These are phyloP conservation scores for Podaxis carcinomalis DNA, from an alignment of 768 basidiomycete genomes.

Conservation along the genomic window DNA sequence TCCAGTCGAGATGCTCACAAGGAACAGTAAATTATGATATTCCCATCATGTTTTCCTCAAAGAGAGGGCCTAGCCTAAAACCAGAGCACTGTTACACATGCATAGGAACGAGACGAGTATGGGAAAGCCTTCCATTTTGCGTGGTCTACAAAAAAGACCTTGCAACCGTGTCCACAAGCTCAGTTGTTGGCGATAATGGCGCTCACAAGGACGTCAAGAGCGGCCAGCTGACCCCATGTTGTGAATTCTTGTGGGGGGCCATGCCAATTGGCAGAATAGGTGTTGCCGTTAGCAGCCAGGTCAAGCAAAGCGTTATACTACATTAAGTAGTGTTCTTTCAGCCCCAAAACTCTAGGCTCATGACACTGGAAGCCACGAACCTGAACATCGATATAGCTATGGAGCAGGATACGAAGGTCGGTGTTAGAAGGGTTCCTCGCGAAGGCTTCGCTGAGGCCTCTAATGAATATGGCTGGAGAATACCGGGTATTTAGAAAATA, in stretches of 20 bases:
- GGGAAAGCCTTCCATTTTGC: not conserved
- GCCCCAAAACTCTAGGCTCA: not conserved
- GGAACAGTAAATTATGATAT: not conserved
- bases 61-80: not conserved
- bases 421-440: slow-evolving; percentile 31
- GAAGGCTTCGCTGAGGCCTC: slow-evolving; percentile 44
- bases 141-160: not conserved
- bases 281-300: slow-evolving; percentile 36
- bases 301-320: slow-evolving; percentile 50
- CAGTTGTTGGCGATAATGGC: slow-evolving; percentile 32
- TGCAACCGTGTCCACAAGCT: not conserved
- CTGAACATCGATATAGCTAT: slow-evolving; percentile 50
- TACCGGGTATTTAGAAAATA: not conserved
- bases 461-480: slow-evolving; percentile 34
- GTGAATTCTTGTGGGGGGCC: slow-evolving; percentile 43
- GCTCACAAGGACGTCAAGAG: slow-evolving; percentile 37
- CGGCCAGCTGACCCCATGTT: slow-evolving; percentile 46
- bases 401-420: slow-evolving; percentile 35
- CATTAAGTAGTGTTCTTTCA: not conserved
- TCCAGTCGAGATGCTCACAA: not conserved
- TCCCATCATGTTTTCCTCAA: not conserved
- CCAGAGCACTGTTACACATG: not conserved
- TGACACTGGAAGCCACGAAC: slow-evolving; percentile 20
- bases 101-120: not conserved
- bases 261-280: slow-evolving; percentile 43